These are phyloP conservation scores for Fraxinus cuspidata DNA, from an alignment of 257 asterid species.

Conservation along the genomic window DNA sequence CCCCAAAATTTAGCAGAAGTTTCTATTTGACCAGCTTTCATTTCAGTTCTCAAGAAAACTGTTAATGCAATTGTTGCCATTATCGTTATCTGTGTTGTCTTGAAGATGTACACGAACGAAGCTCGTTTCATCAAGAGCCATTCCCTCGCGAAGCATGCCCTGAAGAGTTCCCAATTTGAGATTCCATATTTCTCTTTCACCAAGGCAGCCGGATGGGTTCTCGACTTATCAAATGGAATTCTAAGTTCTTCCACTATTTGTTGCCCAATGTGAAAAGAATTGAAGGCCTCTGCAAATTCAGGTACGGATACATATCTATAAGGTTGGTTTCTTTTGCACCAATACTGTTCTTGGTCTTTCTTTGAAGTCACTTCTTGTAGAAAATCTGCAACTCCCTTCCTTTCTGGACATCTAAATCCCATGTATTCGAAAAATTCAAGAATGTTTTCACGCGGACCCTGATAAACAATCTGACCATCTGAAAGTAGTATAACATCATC, in stretches of 20 bases:
- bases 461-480: slow-evolving; percentile 73
- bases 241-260: slow-evolving; percentile 45
- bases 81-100: slow-evolving; percentile 70
- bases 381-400: slow-evolving; percentile 84
- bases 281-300: slow-evolving; percentile 60
- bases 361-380: slow-evolving; percentile 83
- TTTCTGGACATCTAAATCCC: slow-evolving; percentile 85
- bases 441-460: slow-evolving; percentile 74
- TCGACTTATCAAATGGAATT: slow-evolving; percentile 62
- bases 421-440: slow-evolving; percentile 61
- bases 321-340: slow-evolving; percentile 55
- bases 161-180: slow-evolving; percentile 66
- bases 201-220: slow-evolving; percentile 73
- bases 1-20: slow-evolving; percentile 67
- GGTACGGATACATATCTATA: slow-evolving; percentile 53
- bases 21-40: slow-evolving; percentile 58
- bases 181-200: slow-evolving; percentile 75
- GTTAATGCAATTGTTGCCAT: slow-evolving; percentile 72
- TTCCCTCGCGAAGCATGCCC: slow-evolving; percentile 69
- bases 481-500: slow-evolving; percentile 81
- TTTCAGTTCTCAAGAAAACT: slow-evolving; percentile 71
- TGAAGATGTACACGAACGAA: slow-evolving; percentile 68
- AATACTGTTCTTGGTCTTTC: slow-evolving; percentile 79
- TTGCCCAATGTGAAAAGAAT: slow-evolving; percentile 56
- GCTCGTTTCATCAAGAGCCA: slow-evolving; percentile 79